These are phyloP conservation scores for Cutaneotrichosporon sp. DNA, from an alignment of 1,284 basidiomycete species.

Conservation along the genomic window DNA sequence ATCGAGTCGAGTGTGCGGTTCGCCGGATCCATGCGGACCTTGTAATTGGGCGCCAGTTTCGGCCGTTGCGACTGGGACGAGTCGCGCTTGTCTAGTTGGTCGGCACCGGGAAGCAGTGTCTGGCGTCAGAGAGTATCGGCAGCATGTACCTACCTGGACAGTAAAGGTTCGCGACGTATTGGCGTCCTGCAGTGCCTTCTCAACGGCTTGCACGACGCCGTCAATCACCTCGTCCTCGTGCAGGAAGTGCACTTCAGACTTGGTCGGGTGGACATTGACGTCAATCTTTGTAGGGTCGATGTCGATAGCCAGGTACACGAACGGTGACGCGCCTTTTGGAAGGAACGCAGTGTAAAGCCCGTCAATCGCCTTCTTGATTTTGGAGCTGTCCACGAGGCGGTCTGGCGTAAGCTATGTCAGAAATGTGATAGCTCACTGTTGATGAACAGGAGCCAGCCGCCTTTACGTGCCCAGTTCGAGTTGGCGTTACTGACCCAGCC, in stretches of 20 bases:
- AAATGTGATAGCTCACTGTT: constrained; percentile 64
- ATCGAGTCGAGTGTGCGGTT: constrained; percentile 91
- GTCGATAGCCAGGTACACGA: constrained; percentile 81
- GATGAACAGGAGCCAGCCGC: constrained; percentile 82
- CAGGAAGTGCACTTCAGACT: constrained; percentile 91
- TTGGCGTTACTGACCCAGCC: constrained; percentile 82
- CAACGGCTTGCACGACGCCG: constrained; percentile 67
- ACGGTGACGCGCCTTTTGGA: constrained; percentile 87
- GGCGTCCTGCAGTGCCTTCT: constrained; percentile 59
- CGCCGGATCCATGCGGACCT: constrained; percentile 82
- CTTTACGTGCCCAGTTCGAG: constrained; percentile 76
- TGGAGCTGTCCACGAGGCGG: constrained; percentile 82
- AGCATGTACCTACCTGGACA: constrained; percentile 55
- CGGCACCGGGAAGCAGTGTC: constrained; percentile 46
- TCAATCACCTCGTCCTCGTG: constrained; percentile 87
- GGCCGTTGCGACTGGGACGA: constrained; percentile 11
- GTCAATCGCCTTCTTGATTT: constrained; percentile 84
- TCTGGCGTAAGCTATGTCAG: constrained; percentile 53
- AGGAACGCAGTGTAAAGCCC: constrained; percentile 76
- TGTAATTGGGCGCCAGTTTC: constrained; percentile 66
- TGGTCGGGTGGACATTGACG: constrained; percentile 97
- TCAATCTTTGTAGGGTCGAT: constrained; percentile 86
- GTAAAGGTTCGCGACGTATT: constrained; percentile 68
- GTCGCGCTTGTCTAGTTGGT: constrained; percentile 18
- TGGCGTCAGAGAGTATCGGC: background rate